Evolutionary conservation across 176 grass and related monocot genomes (phyloP).

Genomic region (Elymus sibiricus): DNA sequence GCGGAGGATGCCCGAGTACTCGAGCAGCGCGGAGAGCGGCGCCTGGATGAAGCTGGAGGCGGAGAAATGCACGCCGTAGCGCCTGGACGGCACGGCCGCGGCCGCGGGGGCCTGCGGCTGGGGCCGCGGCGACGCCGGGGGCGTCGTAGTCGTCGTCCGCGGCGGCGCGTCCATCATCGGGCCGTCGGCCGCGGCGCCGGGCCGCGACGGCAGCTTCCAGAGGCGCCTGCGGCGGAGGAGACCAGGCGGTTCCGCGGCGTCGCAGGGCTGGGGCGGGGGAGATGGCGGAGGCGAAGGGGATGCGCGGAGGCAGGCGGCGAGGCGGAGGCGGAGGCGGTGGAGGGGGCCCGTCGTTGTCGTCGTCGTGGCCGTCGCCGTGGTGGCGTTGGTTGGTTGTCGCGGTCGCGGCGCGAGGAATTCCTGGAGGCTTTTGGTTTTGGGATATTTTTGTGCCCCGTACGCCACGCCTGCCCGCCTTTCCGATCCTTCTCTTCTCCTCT

Average conservation of each 20-base stretch:
- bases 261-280: constrained; percentile 6
- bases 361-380: constrained; percentile 17
- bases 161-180: constrained; percentile 51
- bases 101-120: neutral
- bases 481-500: neutral
- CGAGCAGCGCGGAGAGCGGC: constrained; percentile 76
- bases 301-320: constrained; percentile 32
- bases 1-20: constrained; percentile 89
- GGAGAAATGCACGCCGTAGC: constrained; percentile 84
- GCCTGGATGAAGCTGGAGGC: constrained; percentile 90
- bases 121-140: neutral
- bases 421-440: neutral
- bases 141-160: neutral
- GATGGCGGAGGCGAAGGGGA: neutral
- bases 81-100: constrained; percentile 38
- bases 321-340: constrained; percentile 38
- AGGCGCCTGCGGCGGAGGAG: constrained; percentile 19
- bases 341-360: constrained; percentile 31
- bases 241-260: neutral
- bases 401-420: constrained; percentile 30
- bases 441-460: constrained; percentile 31
- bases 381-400: neutral
- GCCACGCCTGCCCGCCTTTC: neutral
- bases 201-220: constrained; percentile 23
- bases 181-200: neutral